Base-by-base conservation (phyloP, 1,139 yeast genomes). In the Nakaseomyces kungkrabaensis region DNA sequence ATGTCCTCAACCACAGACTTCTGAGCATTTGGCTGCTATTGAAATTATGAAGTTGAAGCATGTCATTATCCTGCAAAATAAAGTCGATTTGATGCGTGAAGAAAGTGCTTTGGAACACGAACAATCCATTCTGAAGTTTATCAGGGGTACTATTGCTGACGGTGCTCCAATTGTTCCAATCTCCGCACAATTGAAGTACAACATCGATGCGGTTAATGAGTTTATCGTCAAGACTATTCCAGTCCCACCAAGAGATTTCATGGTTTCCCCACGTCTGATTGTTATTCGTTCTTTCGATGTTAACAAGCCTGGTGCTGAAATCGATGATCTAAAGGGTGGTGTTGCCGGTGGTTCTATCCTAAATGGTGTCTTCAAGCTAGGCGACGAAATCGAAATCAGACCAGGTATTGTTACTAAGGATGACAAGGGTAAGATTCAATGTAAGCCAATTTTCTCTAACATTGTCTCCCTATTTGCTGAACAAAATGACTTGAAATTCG, bases 1-100 rank as follows among this genome's bases (percentile, higher is more conserved):
- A 52, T 94, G 99, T 76, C 99, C 98, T 55, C 98, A 94, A 76
- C 99, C 99, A 44, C 99, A 94, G 76, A 94, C 99, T 31, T 86
- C 96, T 22, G 99, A 94, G 74, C 99, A 94, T 76, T 79, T 94
- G 72, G 99, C 99, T 49, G 99, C 99, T 56, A 94, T 94, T 65
- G 98, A 94, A 75, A 94, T 94, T 69, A 94, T 94, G 99, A 90
- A 92, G 69, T 82, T 94, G 72, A 86, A 89, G 67, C 97, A 94
- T 68, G 96, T 94, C 54, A 87, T 94, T 61, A 92, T 94, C 62
- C 76, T 94, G 67, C 99, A 94, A 71, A 94, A 94, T 72, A 94
- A 94, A 75, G 99, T 94, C 54, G 99, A 94, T 78, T 78, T 94
- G 69, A 90, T 94, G 96, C 83, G 95, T 70, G 96, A 92, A 70